Evolutionary conservation across 805 yeast species (phyloP), one percentile per base, ranked within the genome.

Genomic region (Yarrowia phangngaensis): DNA sequence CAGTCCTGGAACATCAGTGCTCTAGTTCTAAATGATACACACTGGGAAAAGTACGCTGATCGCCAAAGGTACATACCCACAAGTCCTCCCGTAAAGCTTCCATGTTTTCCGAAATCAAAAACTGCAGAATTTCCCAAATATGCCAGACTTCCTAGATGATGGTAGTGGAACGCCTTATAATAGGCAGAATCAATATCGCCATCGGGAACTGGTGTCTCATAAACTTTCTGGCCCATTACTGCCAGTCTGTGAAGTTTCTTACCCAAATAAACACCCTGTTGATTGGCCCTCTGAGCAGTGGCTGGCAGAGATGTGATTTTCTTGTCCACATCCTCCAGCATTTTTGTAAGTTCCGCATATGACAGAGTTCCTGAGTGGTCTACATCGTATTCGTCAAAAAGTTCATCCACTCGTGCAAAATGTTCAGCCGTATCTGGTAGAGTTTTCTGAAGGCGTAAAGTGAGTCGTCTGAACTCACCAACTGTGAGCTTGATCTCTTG

Each of bases 21-120:
- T 60, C 85, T 72, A 4, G 81, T 76, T 62, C 84, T 71, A 58
- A 76, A 62, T 52, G 82, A 75, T 29, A 80, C 84, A 45, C 81
- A 73, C 61, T 80, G 82, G 23, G 83, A 75, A 64, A 79, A 80
- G 64, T 80, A 80, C 20, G 78, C 82, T 41, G 81, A 73, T 68
- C 86, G 74, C 86, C 86, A 80, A 49, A 80, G 64, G 60, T 80
- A 80, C 79, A 80, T 76, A n/a, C 84, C 84, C 30, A 79, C 62
- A 43, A 80, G 61, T 2, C 84, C 86, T 52, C 84, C 83, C 52
- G 79, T 76, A 53, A 77, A 72, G 23, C 80, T 70, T 57, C 75
- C 75, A 14, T 76, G 76, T 24, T 79, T 78, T n/a, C 77, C 72
- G 50, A 76, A 60, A 60, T 80, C 86, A 60, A 80, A 79, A 20